Conservation (phyloP, 2,329 filamentous ascomycete species). For the Fusarium solani-melongenae region DNA sequence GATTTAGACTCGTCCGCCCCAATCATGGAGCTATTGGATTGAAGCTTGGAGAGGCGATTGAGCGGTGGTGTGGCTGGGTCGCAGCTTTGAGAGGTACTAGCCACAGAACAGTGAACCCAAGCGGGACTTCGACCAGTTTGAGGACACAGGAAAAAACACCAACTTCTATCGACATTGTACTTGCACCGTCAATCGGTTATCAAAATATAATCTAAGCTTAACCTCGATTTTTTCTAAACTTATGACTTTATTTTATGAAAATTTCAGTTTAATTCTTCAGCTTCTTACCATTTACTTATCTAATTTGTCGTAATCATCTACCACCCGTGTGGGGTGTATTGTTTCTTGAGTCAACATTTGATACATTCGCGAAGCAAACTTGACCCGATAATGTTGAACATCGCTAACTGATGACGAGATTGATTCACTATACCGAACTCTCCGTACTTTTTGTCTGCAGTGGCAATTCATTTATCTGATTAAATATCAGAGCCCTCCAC, state of each 20-base stretch:
- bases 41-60: constrained; percentile 9
- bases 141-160: not conserved
- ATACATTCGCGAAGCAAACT: not conserved
- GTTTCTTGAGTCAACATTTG: not conserved
- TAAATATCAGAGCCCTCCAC: not conserved
- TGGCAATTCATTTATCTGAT: not conserved
- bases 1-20: no score
- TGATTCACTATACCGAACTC: not conserved
- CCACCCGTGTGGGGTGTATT: not conserved
- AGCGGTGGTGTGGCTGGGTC: constrained; percentile 21
- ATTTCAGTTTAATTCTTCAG: not conserved
- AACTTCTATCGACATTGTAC: not conserved
- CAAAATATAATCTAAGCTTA: not conserved
- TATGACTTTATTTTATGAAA: not conserved
- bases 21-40: not conserved
- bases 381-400: not conserved
- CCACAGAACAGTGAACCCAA: constrained; percentile 12
- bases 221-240: not conserved
- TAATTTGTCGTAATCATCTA: not conserved
- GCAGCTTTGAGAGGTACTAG: constrained; percentile 8
- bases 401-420: not conserved
- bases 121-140: not conserved
- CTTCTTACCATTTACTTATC: not conserved
- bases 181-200: not conserved
- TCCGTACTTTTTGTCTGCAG: not conserved